These are phyloP conservation scores for Furcasterigmium furcatum DNA, from an alignment of 2,329 filamentous ascomycete genomes.

Conservation along the genomic window DNA sequence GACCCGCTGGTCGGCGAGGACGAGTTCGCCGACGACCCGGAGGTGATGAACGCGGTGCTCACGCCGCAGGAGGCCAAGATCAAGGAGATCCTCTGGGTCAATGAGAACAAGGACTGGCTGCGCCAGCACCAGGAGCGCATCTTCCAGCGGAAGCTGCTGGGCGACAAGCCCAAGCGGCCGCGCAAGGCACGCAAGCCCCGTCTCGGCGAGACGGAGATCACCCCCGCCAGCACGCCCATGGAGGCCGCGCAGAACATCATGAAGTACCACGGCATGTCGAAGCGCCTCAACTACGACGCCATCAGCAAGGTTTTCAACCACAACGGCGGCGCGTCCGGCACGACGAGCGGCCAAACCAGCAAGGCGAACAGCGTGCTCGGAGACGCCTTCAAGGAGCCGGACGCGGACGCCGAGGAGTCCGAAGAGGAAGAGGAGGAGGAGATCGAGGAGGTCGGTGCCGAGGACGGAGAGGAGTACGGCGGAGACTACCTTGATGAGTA, in stretches of 20 bases:
- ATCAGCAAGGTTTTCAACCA: conserved; percentile 55
- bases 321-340: conserved; percentile 40
- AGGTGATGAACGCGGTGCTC: conserved; percentile 79
- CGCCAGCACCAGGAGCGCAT: conserved; percentile 82
- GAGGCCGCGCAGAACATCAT: conserved; percentile 68
- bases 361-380: conserved; percentile 26
- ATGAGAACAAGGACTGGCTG: conserved; percentile 91
- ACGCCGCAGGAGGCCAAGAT: conserved; percentile 69
- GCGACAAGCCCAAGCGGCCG: conserved; percentile 53
- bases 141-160: conserved; percentile 67
- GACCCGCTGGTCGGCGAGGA: conserved; percentile 67
- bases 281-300: conserved; percentile 71
- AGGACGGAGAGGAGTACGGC: conserved; percentile 20
- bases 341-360: conserved; percentile 28
- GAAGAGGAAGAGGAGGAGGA: conserved; percentile 30
- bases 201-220: conserved; percentile 63
- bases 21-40: conserved; percentile 86
- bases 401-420: conserved; percentile 29
- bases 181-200: conserved; percentile 54
- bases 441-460: conserved; percentile 31
- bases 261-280: conserved; percentile 66
- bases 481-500: conserved; percentile 19
- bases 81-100: conserved; percentile 93
- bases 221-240: conserved; percentile 63
- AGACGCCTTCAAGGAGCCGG: conserved; percentile 28